Base-by-base conservation (phyloP, 495 filamentous ascomycete genomes). In the Xanthoparmelia taractica region DNA sequence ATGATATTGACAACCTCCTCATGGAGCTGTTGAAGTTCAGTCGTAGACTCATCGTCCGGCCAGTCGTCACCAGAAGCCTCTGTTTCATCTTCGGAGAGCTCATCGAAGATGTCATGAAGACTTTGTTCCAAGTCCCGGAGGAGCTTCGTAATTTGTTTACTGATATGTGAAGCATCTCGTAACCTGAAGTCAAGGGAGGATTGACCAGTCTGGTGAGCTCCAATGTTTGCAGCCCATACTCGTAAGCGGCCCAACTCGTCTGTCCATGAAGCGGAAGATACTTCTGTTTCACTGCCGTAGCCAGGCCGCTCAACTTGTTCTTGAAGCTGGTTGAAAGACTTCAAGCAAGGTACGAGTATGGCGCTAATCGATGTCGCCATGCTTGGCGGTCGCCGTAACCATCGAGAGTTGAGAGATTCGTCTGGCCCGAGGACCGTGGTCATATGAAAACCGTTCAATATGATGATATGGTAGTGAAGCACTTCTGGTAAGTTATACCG, bases 181-280 rank as follows among this genome's bases (percentile, higher is more conserved):
- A 71, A 31, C 34, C 69, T 54, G 54, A 60, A 69, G 50, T 71
- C 61, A 18, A 71, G 33, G 13, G 69, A 67, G 20, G 56, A 60
- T 56, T 61, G 63, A 4, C 68, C 68, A 15, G 37, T 67, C 38
- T 61, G 55, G 37, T 76, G 74, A 25, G 73, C 73, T 43, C 73
- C 73, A 56, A 68, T 66, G 63, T 74, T 75, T 50, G 23, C 7
- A 77, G 59, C 18, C 50, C 50, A 54, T 54, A 54, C 10, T 52
- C 48, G 48, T 52, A 52, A 52, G 18, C 48, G 48, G 8, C 27
- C 48, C 48, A 50, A 50, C 29, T 27, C 47, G 12, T 50, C 47
- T 29, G 23, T 25, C 47, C 47, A 50, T n/a, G 11, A 27, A 12
- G 12, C 47, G 23, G 47, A 27, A 50, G 47, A 15, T 23, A 50